A percentile compares a stretch with the other conserved stretches of the same genome.
phyloP scores from a whole-genome alignment of 371 early-diverging fungal genomes.

The Mucor mucedo region DNA sequence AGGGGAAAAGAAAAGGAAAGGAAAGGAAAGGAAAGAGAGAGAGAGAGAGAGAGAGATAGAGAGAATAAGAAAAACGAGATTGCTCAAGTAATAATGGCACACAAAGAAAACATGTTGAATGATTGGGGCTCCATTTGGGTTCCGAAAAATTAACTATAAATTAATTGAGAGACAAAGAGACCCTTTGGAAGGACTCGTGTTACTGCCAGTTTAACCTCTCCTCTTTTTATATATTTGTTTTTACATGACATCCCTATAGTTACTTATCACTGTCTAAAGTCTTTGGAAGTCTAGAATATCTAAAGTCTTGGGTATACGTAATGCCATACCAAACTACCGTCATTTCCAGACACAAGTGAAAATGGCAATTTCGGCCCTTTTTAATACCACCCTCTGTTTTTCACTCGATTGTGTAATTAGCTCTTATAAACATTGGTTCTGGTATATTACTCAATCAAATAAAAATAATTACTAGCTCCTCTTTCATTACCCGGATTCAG shows the following conservation, averaged over 20 bases:
- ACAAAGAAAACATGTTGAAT: neutral
- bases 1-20: neutral
- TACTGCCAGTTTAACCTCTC: neutral
- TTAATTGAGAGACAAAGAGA: neutral
- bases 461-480: too few species aligned
- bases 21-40: neutral
- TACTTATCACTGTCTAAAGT: too few species aligned
- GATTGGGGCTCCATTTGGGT: constrained; percentile 12
- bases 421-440: too few species aligned
- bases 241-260: neutral
- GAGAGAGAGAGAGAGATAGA: neutral
- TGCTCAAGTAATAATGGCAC: constrained; percentile 4
- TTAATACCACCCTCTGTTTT: too few species aligned
- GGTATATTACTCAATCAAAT: too few species aligned
- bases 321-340: too few species aligned
- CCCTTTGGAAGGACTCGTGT: neutral
- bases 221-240: neutral
- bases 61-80: neutral
- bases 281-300: too few species aligned
- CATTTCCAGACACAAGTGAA: too few species aligned
- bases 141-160: constrained; percentile 2
- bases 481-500: too few species aligned
- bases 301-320: too few species aligned
- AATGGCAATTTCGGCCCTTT: too few species aligned
- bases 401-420: too few species aligned